These are phyloP conservation scores for Alternaria arbusti DNA, from an alignment of 2,329 filamentous ascomycete species.

Conservation along the genomic window DNA sequence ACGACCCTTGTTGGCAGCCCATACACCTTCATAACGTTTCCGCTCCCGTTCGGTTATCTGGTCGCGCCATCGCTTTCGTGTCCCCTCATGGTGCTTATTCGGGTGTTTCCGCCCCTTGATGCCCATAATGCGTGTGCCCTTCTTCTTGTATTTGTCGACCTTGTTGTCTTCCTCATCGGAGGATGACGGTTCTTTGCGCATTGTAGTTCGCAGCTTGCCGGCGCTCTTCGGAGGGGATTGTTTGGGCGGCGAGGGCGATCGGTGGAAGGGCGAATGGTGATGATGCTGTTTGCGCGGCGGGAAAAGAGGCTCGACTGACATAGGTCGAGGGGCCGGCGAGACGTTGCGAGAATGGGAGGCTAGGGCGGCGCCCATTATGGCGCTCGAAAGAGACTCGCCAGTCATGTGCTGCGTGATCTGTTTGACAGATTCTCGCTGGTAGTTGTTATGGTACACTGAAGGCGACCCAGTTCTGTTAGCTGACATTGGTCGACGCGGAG, in stretches of 20 bases:
- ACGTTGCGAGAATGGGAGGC: constrained; percentile 64
- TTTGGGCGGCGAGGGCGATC: constrained; percentile 48
- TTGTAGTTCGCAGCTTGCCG: constrained; percentile 67
- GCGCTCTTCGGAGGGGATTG: constrained; percentile 49
- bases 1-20: constrained; percentile 78
- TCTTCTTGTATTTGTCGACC: constrained; percentile 58
- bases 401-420: constrained; percentile 58
- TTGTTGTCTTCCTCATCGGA: constrained; percentile 60
- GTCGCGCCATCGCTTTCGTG: constrained; percentile 78
- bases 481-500: constrained; percentile 30
- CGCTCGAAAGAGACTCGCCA: constrained; percentile 71
- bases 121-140: constrained; percentile 63
- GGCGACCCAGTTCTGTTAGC: constrained; percentile 27
- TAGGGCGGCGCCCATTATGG: constrained; percentile 76
- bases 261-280: constrained; percentile 45
- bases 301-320: constrained; percentile 45
- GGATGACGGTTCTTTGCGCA: constrained; percentile 60
- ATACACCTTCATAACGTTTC: constrained; percentile 83
- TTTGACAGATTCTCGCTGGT: constrained; percentile 44
- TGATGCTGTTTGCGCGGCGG: constrained; percentile 51
- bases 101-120: constrained; percentile 61
- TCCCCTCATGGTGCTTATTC: constrained; percentile 75
- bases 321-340: constrained; percentile 45
- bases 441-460: constrained; percentile 49
- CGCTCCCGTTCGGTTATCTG: constrained; percentile 73